phyloP scores from a whole-genome alignment of 139 green algal genomes.

The Micractinium conductrix region DNA sequence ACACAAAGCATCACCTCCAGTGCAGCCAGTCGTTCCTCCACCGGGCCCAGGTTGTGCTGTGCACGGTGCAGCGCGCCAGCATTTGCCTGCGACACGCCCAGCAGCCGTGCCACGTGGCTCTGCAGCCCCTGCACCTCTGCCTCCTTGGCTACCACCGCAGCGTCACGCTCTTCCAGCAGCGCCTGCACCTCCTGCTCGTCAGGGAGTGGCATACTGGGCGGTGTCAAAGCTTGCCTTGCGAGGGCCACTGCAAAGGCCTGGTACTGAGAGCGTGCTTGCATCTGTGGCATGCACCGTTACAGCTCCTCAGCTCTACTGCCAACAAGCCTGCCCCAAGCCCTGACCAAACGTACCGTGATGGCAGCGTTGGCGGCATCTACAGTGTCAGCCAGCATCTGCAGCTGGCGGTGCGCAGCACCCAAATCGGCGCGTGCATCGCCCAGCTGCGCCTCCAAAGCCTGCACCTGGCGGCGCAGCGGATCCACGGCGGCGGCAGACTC shows the following conservation, averaged over 20 bases:
- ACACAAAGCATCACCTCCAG: no score
- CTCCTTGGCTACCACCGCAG: not conserved
- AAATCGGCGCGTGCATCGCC: slow-evolving; percentile 31
- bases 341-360: slow-evolving; percentile 21
- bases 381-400: not conserved
- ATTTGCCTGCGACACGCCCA: not conserved
- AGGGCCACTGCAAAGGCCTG: no score
- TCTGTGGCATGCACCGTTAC: no score
- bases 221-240: no score
- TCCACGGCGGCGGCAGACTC: not conserved
- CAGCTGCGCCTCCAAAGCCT: slow-evolving; percentile 35
- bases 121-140: slow-evolving; percentile 28
- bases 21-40: not conserved
- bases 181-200: not conserved
- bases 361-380: slow-evolving; percentile 25
- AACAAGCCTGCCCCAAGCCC: no score
- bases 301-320: no score
- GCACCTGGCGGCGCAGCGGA: slow-evolving; percentile 34
- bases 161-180: slow-evolving; percentile 16
- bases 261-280: no score
- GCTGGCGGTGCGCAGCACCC: not conserved
- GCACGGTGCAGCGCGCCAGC: not conserved
- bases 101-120: not conserved
- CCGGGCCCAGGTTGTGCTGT: not conserved
- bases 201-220: no score